Evolutionary conservation across 164 flowering plant species (phyloP).

Genomic region (Hamamelis virginiana): DNA sequence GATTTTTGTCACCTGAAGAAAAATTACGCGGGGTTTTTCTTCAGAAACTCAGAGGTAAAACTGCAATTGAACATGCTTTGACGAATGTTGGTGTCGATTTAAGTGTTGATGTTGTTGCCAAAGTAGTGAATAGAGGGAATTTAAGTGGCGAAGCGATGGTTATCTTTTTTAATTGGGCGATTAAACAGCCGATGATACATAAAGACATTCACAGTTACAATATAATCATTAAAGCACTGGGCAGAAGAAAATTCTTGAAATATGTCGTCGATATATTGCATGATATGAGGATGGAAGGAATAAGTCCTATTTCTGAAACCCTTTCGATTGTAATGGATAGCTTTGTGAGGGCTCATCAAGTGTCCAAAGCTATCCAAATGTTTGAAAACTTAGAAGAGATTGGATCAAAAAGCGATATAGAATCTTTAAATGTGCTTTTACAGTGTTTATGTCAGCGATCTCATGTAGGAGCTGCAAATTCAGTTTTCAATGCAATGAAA

Average conservation of each 20-base stretch:
- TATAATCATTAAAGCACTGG: slow-evolving; percentile 63
- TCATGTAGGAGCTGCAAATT: slow-evolving; percentile 62
- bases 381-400: slow-evolving; percentile 50
- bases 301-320: slow-evolving; percentile 39
- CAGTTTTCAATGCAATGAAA: slow-evolving; percentile 44
- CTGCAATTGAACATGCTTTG: slow-evolving; percentile 60
- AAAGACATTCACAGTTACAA: slow-evolving; percentile 36
- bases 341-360: slow-evolving; percentile 49
- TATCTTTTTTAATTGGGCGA: slow-evolving; percentile 78
- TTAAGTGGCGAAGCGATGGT: slow-evolving; percentile 75
- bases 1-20: slow-evolving; percentile 64
- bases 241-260: slow-evolving; percentile 64
- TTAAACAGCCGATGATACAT: slow-evolving; percentile 39
- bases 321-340: slow-evolving; percentile 61
- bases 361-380: slow-evolving; percentile 55
- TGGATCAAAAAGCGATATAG: slow-evolving; percentile 46
- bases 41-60: slow-evolving; percentile 65
- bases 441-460: slow-evolving; percentile 56
- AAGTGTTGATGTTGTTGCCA: slow-evolving; percentile 45
- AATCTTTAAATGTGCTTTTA: slow-evolving; percentile 60
- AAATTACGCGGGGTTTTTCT: slow-evolving; percentile 82
- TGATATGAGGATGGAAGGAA: slow-evolving; percentile 43
- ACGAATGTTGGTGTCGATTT: slow-evolving; percentile 36
- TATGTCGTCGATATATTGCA: slow-evolving; percentile 42
- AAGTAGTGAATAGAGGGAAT: slow-evolving; percentile 67